Base-by-base conservation (phyloP, 139 green algal species). In the Micromonas pusilla region DNA sequence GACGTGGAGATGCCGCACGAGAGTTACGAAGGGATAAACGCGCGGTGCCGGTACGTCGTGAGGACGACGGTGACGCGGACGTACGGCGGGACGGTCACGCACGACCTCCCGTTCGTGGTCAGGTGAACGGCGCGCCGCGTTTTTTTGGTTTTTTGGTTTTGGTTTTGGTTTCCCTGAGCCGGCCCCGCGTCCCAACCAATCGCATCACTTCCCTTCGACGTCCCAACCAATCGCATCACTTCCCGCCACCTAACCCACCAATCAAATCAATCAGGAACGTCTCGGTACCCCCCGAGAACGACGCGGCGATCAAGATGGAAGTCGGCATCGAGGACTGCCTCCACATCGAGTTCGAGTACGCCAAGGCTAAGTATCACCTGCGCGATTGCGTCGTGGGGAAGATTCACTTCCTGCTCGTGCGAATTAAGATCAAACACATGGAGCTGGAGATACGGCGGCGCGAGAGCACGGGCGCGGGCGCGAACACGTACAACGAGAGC, bases 311-410 rank as follows among this genome's bases (percentile, higher is more conserved):
- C 37, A 88, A 97, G 88, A 97, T 97, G 92, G 93, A 99, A 88
- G 96, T 99, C 34, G 96, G 96, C 64, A 99, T 99, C 36, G 96
- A 99, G 90, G 96, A 99, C 80, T 99, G 96, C 87, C 86, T 99
- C 72, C 96, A 99, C 87, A 98, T 99, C 36, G 96, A 99, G 88
- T 98, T 99, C 85, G 96, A 98, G 85, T 99, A 99, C 77, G 83
- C 89, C 83, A 94, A 92, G 74, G 86, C 82, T 4, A 88, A 87
- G 82, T 87, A 80, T 70, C 72, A 71, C 53, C 52, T 81, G 9
- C 54, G 32, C 64, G 95, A 98, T 83, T 90, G 93, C 9, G 91
- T 99, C 26, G 86, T 97, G 13, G 95, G 95, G 39, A 94, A 94
- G 71, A 98, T 99, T 78, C 94, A 97, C 86, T 99, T 99, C 78